Evolutionary conservation across 2,329 filamentous ascomycete species (phyloP), one percentile per base, ranked within the genome.

Genomic region (Arthrobotrys sinensis): DNA sequence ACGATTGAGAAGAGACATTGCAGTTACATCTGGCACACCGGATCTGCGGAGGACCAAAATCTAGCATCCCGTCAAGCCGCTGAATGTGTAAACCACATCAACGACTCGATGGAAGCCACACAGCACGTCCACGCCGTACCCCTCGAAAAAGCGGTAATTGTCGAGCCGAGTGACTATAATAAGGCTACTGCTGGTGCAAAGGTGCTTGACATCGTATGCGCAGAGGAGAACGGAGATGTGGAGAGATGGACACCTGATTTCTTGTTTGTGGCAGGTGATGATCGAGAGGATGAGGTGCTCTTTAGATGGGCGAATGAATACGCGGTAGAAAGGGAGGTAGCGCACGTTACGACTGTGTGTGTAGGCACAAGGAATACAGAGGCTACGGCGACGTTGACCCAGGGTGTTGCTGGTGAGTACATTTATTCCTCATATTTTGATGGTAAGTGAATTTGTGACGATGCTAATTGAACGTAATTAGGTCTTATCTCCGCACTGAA

Each of bases 1-100:
- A 92, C 91, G 85, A 90, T 98, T 55, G 94, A 97, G 84, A 92
- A 96, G 83, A 91, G 93, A n/a, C 92, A 94, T 81, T 97, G 93
- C 86, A 96, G 93, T 45, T 87, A 97, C 24, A 90, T 97, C 73
- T 97, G 97, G 87, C 93, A 97, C 84, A 96, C 96, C 85, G 92
- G 92, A 83, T 91, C 90, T 66, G 91, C 92, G 1, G 92, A 93
- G 69, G 93, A 97, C 83, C 89, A 89, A 73, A 90, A 91, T 64
- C 88, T 89, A 24, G 94, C 94, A 0, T 88, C 89, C 73, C 90
- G 93, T 19, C 92, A 94, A 82, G 95, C 94, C 0, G 92, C 91
- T 19, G 95, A 98, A 83, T 97, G 94, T 82, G 93, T 93, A 0
- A 94, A 93, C 79, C 94, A 97, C 82, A 96, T 98, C 87, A 98